Evolutionary conservation across 805 yeast genomes (phyloP).

Genomic region (Myxozyma nipponensis): DNA sequence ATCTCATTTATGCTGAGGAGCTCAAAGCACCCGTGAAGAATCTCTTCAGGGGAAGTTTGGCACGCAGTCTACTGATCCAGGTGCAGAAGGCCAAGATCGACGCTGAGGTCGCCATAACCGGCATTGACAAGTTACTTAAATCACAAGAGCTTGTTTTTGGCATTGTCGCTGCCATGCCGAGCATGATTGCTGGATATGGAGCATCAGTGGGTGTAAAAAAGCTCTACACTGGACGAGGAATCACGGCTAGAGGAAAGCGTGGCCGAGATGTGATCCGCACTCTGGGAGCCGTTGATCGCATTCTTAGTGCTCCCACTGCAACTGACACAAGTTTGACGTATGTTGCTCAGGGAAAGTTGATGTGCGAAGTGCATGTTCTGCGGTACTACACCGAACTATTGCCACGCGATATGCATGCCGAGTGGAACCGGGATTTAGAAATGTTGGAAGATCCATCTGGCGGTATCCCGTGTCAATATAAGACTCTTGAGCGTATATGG

Average conservation of each 20-base stretch:
- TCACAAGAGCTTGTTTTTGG: constrained; percentile 95
- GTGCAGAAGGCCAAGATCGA: constrained; percentile 96
- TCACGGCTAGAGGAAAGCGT: constrained; percentile 32
- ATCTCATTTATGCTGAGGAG: constrained; percentile 76
- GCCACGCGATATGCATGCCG: constrained; percentile 48
- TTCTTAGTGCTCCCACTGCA: constrained; percentile 38
- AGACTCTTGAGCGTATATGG: constrained; percentile 42
- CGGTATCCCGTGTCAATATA: constrained; percentile 42
- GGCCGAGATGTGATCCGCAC: constrained; percentile 39
- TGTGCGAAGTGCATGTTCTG: constrained; percentile 62
- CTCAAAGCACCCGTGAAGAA: constrained; percentile 65
- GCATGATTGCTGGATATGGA: constrained; percentile 44
- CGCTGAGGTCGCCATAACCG: constrained; percentile 82
- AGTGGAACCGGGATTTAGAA: constrained; percentile 62
- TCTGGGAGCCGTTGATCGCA: constrained; percentile 58
- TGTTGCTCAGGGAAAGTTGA: constrained; percentile 54
- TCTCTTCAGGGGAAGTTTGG: constrained; percentile 61
- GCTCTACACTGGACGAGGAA: constrained; percentile 35
- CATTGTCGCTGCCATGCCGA: constrained; percentile 81
- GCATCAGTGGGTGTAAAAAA: constrained; percentile 18
- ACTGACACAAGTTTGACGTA: constrained; percentile 32
- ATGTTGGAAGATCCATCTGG: constrained; percentile 49
- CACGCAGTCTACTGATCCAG: constrained; percentile 79
- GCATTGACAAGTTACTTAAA: constrained; percentile 83
- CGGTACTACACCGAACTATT: constrained; percentile 47